These are phyloP conservation scores for Alisma plantagoaquatica DNA, from an alignment of 106 monocot genomes.

Conservation along the genomic window DNA sequence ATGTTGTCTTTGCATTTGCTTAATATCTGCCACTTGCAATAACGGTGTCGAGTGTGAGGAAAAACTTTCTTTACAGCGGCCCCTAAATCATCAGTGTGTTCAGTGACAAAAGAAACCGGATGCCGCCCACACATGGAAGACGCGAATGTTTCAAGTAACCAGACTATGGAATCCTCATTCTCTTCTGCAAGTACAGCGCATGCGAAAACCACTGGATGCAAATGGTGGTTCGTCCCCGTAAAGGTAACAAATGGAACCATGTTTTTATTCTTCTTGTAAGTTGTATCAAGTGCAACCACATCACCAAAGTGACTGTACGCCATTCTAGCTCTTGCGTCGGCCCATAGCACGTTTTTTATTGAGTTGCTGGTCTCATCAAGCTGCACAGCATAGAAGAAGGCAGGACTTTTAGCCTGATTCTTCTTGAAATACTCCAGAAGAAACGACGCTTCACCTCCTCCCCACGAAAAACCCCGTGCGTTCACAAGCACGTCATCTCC, in stretches of 20 bases:
- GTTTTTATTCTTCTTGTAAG: conserved; percentile 16
- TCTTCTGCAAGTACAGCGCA: conserved; percentile 15
- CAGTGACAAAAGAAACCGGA: conserved; percentile 15
- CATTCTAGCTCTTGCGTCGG: conserved; percentile 10
- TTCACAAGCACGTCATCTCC: background rate
- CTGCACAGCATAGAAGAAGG: conserved; percentile 17
- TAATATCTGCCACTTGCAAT: conserved; percentile 20
- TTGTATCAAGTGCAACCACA: conserved; percentile 17
- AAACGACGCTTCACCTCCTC: conserved; percentile 10
- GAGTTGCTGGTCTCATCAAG: conserved; percentile 1
- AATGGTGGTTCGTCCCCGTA: conserved; percentile 19
- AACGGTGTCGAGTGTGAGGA: conserved; percentile 10
- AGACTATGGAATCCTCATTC: conserved; percentile 5
- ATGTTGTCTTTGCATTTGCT: conserved; percentile 18
- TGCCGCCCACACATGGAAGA: conserved; percentile 13
- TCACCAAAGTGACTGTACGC: conserved; percentile 29
- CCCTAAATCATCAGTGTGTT: conserved; percentile 1
- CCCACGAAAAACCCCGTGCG: conserved; percentile 5
- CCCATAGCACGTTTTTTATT: conserved; percentile 22
- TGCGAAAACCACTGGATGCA: conserved; percentile 18
- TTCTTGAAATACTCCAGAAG: conserved; percentile 26
- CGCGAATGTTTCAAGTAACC: conserved; percentile 20
- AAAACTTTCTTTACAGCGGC: conserved; percentile 8
- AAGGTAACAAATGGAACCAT: conserved; percentile 17
- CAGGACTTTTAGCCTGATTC: conserved; percentile 12